A percentile compares a stretch with the other conserved stretches of the same genome.
Conservation (phyloP, 495 filamentous ascomycete genomes). For the Xylaria curta region DNA sequence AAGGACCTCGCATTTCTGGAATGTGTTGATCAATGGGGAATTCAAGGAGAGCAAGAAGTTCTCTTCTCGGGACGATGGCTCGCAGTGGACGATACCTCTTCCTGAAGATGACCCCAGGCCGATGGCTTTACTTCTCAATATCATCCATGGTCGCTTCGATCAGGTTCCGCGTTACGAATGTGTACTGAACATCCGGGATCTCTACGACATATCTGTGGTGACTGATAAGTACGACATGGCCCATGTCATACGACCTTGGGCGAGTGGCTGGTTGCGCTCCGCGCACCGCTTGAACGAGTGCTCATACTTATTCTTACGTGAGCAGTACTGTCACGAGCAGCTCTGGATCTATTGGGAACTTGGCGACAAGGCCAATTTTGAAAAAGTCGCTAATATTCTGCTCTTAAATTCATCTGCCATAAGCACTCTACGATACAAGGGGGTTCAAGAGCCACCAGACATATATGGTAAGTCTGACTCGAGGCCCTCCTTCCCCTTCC, state of each 20-base stretch:
- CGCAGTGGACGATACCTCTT: not conserved
- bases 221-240: not conserved
- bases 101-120: not conserved
- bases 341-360: not conserved
- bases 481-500: not conserved
- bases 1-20: conserved; percentile 39
- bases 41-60: conserved; percentile 30
- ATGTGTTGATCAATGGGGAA: conserved; percentile 36
- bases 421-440: not conserved
- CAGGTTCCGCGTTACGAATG: not conserved
- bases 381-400: not conserved
- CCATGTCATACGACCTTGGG: not conserved
- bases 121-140: not conserved
- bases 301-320: not conserved
- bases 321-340: not conserved
- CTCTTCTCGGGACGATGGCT: not conserved
- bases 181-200: not conserved
- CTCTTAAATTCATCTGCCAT: not conserved
- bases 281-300: not conserved
- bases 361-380: not conserved
- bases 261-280: not conserved
- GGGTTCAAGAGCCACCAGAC: not conserved
- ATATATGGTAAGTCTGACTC: not conserved
- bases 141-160: not conserved
- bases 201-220: not conserved